Percentiles rank a stretch among this genome's conserved stretches.
Evolutionary conservation across 768 basidiomycete species (phyloP).

Genomic region (Boletus rubescentipes): DNA sequence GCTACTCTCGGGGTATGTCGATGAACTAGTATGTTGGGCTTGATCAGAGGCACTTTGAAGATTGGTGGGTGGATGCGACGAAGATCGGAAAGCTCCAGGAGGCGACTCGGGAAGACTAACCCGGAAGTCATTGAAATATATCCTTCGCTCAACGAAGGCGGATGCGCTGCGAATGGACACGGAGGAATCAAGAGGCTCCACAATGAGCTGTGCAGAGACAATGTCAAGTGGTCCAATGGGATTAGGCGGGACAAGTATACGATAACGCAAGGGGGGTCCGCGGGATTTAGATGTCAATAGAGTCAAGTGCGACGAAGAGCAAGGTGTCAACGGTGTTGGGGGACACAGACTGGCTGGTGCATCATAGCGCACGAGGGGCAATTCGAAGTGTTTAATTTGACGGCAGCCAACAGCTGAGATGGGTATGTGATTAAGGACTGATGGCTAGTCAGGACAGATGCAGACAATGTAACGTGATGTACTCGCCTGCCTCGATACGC

Average conservation of each 20-base stretch:
- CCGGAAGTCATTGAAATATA: slow-evolving; percentile 51
- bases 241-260: slow-evolving; percentile 49
- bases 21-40: slow-evolving; percentile 18
- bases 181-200: slow-evolving; percentile 58
- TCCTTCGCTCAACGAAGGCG: slow-evolving; percentile 69
- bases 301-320: slow-evolving; percentile 38
- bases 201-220: slow-evolving; percentile 60
- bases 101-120: slow-evolving; percentile 23
- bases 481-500: slow-evolving; percentile 80
- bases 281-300: slow-evolving; percentile 53
- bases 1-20: slow-evolving; percentile 3
- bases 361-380: slow-evolving; percentile 72
- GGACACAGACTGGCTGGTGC: slow-evolving; percentile 44
- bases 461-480: background rate
- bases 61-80: slow-evolving; percentile 20
- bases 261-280: slow-evolving; percentile 59
- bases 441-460: slow-evolving; percentile 19
- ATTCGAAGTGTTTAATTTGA: slow-evolving; percentile 67
- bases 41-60: slow-evolving; percentile 32
- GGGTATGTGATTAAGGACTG: slow-evolving; percentile 69
- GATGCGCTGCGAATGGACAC: slow-evolving; percentile 62
- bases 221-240: slow-evolving; percentile 75
- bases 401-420: slow-evolving; percentile 66
- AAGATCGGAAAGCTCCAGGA: slow-evolving; percentile 16
- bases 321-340: slow-evolving; percentile 35